Evolutionary conservation across 2,329 filamentous ascomycete species (phyloP).

Genomic region (Macrophomina tecta): DNA sequence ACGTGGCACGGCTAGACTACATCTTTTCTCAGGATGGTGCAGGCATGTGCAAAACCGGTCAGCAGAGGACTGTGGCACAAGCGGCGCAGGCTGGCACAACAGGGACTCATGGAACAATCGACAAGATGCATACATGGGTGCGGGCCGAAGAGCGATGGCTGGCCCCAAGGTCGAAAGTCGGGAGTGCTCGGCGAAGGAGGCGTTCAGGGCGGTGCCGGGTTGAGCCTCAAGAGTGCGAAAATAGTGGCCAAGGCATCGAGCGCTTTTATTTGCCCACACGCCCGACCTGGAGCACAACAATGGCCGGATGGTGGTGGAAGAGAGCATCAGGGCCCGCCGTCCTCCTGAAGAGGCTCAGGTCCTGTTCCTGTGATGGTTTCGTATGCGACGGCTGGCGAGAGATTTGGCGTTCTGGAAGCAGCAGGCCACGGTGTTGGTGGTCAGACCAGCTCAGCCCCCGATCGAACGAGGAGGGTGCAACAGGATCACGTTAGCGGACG

Average conservation of each 20-base stretch:
- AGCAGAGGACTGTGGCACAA: constrained; percentile 19
- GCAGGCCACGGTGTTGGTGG: background rate
- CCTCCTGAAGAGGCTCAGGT: background rate
- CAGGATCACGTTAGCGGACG: constrained; percentile 1
- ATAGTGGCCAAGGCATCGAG: background rate
- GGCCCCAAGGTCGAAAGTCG: constrained; percentile 7
- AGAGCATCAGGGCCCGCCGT: too few species aligned
- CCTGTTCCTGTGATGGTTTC: background rate
- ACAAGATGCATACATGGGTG: constrained; percentile 1
- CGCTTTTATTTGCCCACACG: background rate
- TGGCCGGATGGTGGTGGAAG: too few species aligned
- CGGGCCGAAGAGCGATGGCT: constrained; percentile 6
- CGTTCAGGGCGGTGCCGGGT: background rate
- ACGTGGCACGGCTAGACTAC: constrained; percentile 3
- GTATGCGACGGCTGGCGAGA: background rate
- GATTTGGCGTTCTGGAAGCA: background rate
- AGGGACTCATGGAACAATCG: background rate
- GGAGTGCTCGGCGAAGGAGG: background rate
- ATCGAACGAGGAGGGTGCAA: background rate
- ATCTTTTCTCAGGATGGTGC: background rate
- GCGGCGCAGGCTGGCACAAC: background rate
- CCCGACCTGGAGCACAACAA: background rate
- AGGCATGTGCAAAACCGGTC: constrained; percentile 4
- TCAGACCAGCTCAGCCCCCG: background rate
- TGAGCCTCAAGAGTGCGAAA: background rate